Base-by-base conservation (phyloP, 441 rosid species). In the Arabidopsis lyrata region DNA sequence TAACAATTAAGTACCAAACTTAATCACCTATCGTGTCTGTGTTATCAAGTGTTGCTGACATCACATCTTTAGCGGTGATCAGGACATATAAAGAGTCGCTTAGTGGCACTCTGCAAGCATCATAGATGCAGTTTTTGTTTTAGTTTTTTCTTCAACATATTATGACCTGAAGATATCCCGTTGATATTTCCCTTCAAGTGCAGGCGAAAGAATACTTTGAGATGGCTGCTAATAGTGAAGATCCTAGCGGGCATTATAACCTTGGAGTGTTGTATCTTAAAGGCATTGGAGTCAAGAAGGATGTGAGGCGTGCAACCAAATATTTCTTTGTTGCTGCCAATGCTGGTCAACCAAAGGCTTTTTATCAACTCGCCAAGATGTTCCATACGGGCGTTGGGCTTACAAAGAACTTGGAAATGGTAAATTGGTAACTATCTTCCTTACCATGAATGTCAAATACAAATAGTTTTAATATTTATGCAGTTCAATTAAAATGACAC, bases 351-450 rank as follows among this genome's bases (percentile, higher is more conserved):
- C 96, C 98, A 27, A 95, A 95, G 87, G 99, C 98, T 52, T 86
- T 88, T 80, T 95, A 90, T 84, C 99, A 95, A 84, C 81, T 95
- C 73, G 99, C 97, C 44, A 95, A 87, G 86, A 95, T 93, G 99
- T 95, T 91, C 72, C 99, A 91, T 60, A 90, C 86, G 36, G 98
- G 97, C 49, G 81, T 93, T 24, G 97, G 94, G 73, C 93, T 95
- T 63, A 88, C 86, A 75, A 88, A 88, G 83, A 87, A 87, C 83
- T 82, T 82, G 34, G 80, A 82, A 11, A 80, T 77, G 98, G 98
- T 93, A 91, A 29, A 24, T 24, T 24, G 27, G 27, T 24, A 24
- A 79, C 44, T 64, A 16, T 2, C 34, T 35, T 29, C 49, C 49
- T 38, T 36, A 56, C 24, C 47, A 36, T 29, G 57, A 15, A 58